Evolutionary conservation across 2,329 filamentous ascomycete species (phyloP), one percentile per base, ranked within the genome.

Genomic region (Didymella pomorum): DNA sequence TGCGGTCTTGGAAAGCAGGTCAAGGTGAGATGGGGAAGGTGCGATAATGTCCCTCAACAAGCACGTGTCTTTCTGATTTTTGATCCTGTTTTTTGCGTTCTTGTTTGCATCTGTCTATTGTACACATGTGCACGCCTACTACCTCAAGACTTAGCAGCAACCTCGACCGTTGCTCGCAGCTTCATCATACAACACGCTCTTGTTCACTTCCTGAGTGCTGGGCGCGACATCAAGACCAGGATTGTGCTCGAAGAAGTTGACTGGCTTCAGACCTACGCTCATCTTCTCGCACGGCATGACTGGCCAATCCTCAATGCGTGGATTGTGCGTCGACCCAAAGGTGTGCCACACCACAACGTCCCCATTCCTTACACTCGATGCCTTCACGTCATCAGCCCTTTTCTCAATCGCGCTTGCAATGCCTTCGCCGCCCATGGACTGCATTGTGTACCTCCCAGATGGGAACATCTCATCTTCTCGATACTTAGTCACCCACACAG

Each of bases 321-420:
- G 71, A 48, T 71, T 71, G 35, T 74, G 71, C 2, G 68, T 72
- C 14, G 63, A 65, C 10, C 70, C 70, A 51, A 72, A 73, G 0
- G 69, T 69, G 46, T 71, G 65, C 70, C 71, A 73, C 3, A 73
- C 50, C 5, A 73, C 71, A 16, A 74, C 60, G 51, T 73, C 71
- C 26, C 60, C 58, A 23, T 71, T 61, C 18, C 64, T 57, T 1
- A 70, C 47, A 2, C 14, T 55, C 2, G 41, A 23, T 2, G 44
- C 28, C 4, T 39, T 41, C 6, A 55, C 42, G 11, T 50, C 50
- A 2, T 26, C 25, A 2, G 49, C 31, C 3, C 59, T 33, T 14
- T 51, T 52, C 39, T 39, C 33, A 8, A 56, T 51, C 46, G 55
- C 49, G 28, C 43, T 53, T 3, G 58, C 63, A 25, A 73, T 67